Conservation (phyloP, 345 rosid genomes). For the Citrus trifoliata region DNA sequence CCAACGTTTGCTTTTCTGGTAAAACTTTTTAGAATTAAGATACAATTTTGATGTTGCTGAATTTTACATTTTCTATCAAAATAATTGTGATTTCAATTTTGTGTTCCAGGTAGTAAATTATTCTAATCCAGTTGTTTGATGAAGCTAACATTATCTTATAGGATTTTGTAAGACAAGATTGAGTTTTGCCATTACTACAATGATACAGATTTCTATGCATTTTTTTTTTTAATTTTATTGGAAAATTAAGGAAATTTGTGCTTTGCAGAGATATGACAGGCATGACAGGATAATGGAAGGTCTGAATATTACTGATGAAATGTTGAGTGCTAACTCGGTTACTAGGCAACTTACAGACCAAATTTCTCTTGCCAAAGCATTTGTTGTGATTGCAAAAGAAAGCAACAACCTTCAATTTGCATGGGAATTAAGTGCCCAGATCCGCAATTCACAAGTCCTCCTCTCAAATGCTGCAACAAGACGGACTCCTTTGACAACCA, state of each 20-base stretch:
- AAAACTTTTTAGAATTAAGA: background rate
- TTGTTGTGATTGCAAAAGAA: slow-evolving; percentile 91
- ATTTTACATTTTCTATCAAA: background rate
- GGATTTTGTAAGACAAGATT: background rate
- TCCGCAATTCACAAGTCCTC: slow-evolving; percentile 78
- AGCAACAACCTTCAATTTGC: slow-evolving; percentile 92
- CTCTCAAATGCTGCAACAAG: slow-evolving; percentile 77
- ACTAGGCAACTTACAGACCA: slow-evolving; percentile 87
- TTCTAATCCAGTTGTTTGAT: background rate
- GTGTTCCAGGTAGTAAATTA: background rate
- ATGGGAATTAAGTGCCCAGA: slow-evolving; percentile 95
- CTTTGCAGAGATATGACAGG: slow-evolving; percentile 46
- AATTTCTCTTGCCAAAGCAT: slow-evolving; percentile 85
- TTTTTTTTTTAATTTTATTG: background rate
- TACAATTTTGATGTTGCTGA: background rate
- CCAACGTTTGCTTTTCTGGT: background rate
- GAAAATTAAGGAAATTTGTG: background rate
- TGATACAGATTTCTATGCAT: background rate
- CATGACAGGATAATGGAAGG: slow-evolving; percentile 57
- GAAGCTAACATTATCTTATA: background rate
- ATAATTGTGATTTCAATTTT: background rate
- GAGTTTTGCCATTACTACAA: background rate
- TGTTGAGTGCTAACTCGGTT: slow-evolving; percentile 69
- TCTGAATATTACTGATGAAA: slow-evolving; percentile 77
- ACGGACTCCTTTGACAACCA: slow-evolving; percentile 57